Conservation (phyloP, 495 filamentous ascomycete genomes). For the Aspergillus coremiiformis region DNA sequence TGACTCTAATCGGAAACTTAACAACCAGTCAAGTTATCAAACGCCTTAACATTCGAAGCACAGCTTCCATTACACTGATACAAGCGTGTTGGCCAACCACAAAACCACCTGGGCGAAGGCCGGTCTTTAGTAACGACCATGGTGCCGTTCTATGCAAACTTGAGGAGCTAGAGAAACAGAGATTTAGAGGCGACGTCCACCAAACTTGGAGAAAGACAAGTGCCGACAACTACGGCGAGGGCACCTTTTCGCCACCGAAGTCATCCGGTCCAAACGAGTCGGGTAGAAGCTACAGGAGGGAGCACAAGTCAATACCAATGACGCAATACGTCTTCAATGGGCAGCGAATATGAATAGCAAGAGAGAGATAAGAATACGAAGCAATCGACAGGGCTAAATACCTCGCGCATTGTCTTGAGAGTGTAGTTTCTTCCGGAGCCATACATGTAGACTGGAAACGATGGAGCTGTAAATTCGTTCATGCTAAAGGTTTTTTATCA, state of each 20-base stretch:
- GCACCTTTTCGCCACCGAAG: slow-evolving; percentile 11
- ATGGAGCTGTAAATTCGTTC: slow-evolving; percentile 63
- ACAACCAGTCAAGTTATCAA: too few relatives aligned
- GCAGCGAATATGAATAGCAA: neutral
- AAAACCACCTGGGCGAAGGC: too few relatives aligned
- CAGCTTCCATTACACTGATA: too few relatives aligned
- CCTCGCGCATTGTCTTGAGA: slow-evolving; percentile 68
- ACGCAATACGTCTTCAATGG: neutral
- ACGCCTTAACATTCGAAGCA: too few relatives aligned
- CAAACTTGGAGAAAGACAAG: neutral
- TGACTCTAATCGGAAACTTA: too few relatives aligned
- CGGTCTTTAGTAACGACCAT: too few relatives aligned
- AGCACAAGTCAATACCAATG: neutral
- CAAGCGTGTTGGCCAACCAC: too few relatives aligned
- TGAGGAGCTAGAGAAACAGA: neutral
- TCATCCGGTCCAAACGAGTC: slow-evolving; percentile 65
- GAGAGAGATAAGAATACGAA: neutral
- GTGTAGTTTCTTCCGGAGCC: slow-evolving; percentile 61
- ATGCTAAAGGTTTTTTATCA: slow-evolving; percentile 45
- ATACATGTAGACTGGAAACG: slow-evolving; percentile 84
- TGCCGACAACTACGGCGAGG: neutral
- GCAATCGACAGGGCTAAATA: slow-evolving; percentile 19
- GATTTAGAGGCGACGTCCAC: neutral
- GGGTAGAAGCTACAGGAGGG: slow-evolving; percentile 50
- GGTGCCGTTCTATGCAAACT: neutral